These are phyloP conservation scores for Pichia heedii DNA, from an alignment of 805 yeast species.

Conservation along the genomic window DNA sequence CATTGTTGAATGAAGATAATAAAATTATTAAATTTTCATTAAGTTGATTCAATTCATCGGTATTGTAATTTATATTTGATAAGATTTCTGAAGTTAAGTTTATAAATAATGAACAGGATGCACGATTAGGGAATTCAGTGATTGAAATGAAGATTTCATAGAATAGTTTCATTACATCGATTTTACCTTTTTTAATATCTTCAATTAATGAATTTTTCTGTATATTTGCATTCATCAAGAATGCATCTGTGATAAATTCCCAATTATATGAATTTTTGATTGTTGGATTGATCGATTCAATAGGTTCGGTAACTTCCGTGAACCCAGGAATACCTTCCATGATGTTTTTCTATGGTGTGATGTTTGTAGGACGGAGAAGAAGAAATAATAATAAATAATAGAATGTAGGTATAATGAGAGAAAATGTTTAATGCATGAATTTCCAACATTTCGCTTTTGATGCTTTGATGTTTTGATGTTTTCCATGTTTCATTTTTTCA, in stretches of 20 bases:
- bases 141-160: slow-evolving; percentile 21
- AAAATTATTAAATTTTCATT: slow-evolving; percentile 20
- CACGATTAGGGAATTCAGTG: slow-evolving; percentile 18
- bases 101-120: slow-evolving; percentile 12
- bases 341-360: background rate
- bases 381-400: too few species aligned
- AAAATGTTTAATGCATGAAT: too few species aligned
- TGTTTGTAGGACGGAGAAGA: too few species aligned
- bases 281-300: background rate
- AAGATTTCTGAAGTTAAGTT: slow-evolving; percentile 17
- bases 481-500: too few species aligned
- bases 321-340: background rate
- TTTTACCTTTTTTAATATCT: slow-evolving; percentile 8
- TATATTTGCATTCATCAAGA: background rate
- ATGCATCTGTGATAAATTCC: slow-evolving; percentile 7
- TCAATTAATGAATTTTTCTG: slow-evolving; percentile 6
- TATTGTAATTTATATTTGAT: slow-evolving; percentile 9
- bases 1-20: slow-evolving; percentile 19
- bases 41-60: slow-evolving; percentile 11
- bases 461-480: too few species aligned
- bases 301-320: background rate
- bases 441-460: too few species aligned
- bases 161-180: slow-evolving; percentile 10
- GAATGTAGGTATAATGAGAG: too few species aligned
- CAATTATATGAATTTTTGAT: slow-evolving; percentile 2